Evolutionary conservation across 176 grass and related monocot genomes (phyloP).

Genomic region (Elaeis guineensis): DNA sequence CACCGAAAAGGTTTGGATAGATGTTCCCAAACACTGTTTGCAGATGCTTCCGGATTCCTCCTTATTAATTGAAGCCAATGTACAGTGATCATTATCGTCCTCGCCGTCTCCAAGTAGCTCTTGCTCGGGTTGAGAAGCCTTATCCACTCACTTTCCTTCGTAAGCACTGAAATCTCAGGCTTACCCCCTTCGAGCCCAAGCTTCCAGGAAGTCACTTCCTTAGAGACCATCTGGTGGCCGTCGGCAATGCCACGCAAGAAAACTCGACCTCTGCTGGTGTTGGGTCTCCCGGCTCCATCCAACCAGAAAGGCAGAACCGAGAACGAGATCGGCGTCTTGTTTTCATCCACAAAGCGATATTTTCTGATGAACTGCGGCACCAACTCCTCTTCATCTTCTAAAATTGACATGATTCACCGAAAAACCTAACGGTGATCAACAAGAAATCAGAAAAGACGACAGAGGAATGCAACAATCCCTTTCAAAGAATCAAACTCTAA

Average conservation of each 20-base stretch:
- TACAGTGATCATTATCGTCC: constrained; percentile 45
- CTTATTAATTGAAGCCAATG: constrained; percentile 65
- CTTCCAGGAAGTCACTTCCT: constrained; percentile 53
- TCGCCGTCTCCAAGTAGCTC: constrained; percentile 21
- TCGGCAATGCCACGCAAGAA: constrained; percentile 29
- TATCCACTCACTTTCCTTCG: constrained; percentile 42
- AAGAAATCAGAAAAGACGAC: too few relatives aligned
- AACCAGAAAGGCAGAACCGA: constrained; percentile 25
- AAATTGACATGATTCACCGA: constrained; percentile 7
- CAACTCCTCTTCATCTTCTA: constrained; percentile 12
- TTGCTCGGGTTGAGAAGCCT: constrained; percentile 38
- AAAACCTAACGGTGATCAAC: too few relatives aligned
- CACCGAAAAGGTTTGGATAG: constrained; percentile 56
- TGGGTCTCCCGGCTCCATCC: not conserved
- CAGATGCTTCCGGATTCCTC: constrained; percentile 44
- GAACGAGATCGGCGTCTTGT: constrained; percentile 31
- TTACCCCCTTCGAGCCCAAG: constrained; percentile 27
- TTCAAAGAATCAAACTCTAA: too few relatives aligned
- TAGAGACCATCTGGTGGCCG: constrained; percentile 27
- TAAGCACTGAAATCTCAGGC: constrained; percentile 32
- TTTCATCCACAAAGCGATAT: constrained; percentile 35
- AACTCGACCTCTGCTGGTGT: constrained; percentile 10
- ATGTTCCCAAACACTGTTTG: constrained; percentile 58
- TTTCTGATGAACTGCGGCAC: constrained; percentile 6
- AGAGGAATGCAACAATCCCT: too few relatives aligned